These are phyloP conservation scores for Pleomassaria siparia DNA, from an alignment of 2,329 filamentous ascomycete genomes.

Conservation along the genomic window DNA sequence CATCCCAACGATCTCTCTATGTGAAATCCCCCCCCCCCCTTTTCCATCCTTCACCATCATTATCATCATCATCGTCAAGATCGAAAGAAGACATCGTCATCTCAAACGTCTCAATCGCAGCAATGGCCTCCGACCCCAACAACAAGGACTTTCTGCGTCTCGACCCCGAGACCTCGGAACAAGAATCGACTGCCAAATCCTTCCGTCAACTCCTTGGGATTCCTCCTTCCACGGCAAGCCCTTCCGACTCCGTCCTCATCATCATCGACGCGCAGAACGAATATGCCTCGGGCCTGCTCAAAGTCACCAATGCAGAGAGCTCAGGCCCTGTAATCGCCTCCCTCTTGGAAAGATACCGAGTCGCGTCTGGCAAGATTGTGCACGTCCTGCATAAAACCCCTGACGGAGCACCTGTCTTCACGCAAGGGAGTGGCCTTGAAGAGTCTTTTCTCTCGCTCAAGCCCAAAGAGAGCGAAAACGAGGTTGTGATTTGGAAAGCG, in stretches of 20 bases:
- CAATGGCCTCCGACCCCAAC: neutral
- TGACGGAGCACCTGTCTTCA: slow-evolving; percentile 66
- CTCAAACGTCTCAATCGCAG: neutral
- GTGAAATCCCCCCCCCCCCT: too few relatives aligned
- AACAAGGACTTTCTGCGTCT: neutral
- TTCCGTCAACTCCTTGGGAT: slow-evolving; percentile 59
- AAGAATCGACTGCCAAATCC: slow-evolving; percentile 19
- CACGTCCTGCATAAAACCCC: slow-evolving; percentile 64
- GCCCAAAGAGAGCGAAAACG: slow-evolving; percentile 48
- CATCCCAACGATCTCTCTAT: neutral
- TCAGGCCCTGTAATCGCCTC: slow-evolving; percentile 59
- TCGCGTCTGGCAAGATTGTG: slow-evolving; percentile 56
- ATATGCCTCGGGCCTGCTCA: slow-evolving; percentile 61
- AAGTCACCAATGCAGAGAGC: slow-evolving; percentile 55
- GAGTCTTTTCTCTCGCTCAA: slow-evolving; percentile 63
- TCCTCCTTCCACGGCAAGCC: slow-evolving; percentile 57
- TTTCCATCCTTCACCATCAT: neutral
- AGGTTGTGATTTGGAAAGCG: slow-evolving; percentile 60
- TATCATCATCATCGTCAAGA: neutral
- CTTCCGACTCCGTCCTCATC: slow-evolving; percentile 61
- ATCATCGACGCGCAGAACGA: slow-evolving; percentile 75
- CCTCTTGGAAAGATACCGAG: slow-evolving; percentile 63
- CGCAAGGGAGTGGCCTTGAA: slow-evolving; percentile 60
- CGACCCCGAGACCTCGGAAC: neutral
- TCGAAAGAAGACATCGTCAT: neutral